Evolutionary conservation across 768 basidiomycete genomes (phyloP).

Genomic region (Baorangia bicolor): DNA sequence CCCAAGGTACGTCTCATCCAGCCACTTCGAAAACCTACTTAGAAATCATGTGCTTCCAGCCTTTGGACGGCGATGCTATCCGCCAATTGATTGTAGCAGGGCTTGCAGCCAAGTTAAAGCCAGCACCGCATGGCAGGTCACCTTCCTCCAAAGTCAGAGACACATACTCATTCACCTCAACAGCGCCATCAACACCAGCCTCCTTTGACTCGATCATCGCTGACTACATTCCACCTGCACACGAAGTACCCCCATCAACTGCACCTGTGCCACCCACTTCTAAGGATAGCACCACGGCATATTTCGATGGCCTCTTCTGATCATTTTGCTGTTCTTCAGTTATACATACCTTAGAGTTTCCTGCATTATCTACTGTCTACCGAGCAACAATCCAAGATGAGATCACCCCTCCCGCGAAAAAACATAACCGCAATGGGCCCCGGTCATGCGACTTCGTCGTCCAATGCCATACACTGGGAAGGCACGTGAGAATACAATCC

Average conservation of each 20-base stretch:
- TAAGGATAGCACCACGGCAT: constrained; percentile 34
- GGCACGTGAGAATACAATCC: constrained; percentile 9
- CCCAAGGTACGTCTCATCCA: constrained; percentile 34
- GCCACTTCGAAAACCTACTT: background rate
- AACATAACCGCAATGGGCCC: background rate
- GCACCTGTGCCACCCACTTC: constrained; percentile 5
- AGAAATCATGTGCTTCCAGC: constrained; percentile 25
- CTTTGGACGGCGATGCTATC: constrained; percentile 63
- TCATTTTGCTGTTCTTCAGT: background rate
- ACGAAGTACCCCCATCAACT: constrained; percentile 17
- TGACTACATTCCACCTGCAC: constrained; percentile 59
- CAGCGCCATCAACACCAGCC: constrained; percentile 41
- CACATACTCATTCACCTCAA: constrained; percentile 8
- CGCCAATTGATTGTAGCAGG: constrained; percentile 63
- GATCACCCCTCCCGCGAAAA: background rate
- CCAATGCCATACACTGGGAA: constrained; percentile 31
- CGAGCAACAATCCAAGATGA: background rate
- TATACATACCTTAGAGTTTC: constrained; percentile 22
- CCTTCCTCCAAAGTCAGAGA: background rate
- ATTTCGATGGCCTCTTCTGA: constrained; percentile 43
- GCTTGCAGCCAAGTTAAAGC: constrained; percentile 56
- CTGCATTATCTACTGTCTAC: background rate
- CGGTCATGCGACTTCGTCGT: constrained; percentile 28
- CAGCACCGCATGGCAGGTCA: constrained; percentile 43
- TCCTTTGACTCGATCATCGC: constrained; percentile 75